phyloP scores from a whole-genome alignment of 2,329 filamentous ascomycete species.

The Sporothrix pseudoabietina region DNA sequence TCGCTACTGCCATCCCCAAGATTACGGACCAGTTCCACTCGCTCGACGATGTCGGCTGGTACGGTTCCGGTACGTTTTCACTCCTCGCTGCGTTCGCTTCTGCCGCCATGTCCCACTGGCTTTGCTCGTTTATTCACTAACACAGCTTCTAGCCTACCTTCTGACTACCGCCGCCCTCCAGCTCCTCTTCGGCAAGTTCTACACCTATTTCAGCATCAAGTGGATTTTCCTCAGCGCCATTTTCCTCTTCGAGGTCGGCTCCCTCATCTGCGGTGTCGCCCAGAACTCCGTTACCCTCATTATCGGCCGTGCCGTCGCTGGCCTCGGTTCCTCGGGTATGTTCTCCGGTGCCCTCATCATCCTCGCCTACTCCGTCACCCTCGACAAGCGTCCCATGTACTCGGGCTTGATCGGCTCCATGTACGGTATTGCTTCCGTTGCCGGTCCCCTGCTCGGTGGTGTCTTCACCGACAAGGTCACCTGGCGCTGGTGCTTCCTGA shows the following conservation, averaged over 20 bases:
- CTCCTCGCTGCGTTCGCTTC: constrained; percentile 6
- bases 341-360: constrained; percentile 46
- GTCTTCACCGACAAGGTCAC: constrained; percentile 38
- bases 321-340: constrained; percentile 43
- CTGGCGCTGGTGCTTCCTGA: constrained; percentile 43
- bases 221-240: constrained; percentile 42
- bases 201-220: constrained; percentile 45
- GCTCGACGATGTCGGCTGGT: constrained; percentile 49
- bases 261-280: constrained; percentile 41
- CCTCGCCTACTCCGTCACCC: constrained; percentile 38
- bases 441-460: constrained; percentile 37
- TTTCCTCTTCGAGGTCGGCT: constrained; percentile 44
- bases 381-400: constrained; percentile 35
- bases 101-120: neutral
- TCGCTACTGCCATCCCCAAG: constrained; percentile 44
- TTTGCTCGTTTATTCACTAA: constrained; percentile 9
- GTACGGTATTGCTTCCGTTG: constrained; percentile 45
- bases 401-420: constrained; percentile 45
- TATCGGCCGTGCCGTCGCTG: constrained; percentile 36
- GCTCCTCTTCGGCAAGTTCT: constrained; percentile 43
- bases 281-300: constrained; percentile 36
- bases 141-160: constrained; percentile 39
- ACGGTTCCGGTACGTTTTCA: constrained; percentile 39
- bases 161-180: constrained; percentile 43
- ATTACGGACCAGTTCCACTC: constrained; percentile 44